Evolutionary conservation across 495 filamentous ascomycete genomes (phyloP).

Genomic region (Daldinia caldariorum): DNA sequence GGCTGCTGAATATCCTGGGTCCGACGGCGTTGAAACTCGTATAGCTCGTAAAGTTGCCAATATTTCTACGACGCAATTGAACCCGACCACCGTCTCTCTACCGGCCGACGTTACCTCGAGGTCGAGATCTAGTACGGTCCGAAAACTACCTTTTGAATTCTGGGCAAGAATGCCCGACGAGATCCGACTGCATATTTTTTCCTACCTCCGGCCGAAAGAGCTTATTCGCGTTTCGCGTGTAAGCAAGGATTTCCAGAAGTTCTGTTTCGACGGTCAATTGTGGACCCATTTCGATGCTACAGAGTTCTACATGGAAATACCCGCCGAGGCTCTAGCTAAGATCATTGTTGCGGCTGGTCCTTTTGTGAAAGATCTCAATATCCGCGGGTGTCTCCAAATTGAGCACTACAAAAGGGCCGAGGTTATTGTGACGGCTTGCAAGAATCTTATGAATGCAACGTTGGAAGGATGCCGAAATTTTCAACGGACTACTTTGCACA

Average conservation of each 20-base stretch:
- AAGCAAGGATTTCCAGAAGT: slow-evolving; percentile 80
- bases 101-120: slow-evolving; percentile 66
- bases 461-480: slow-evolving; percentile 91
- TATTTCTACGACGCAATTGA: slow-evolving; percentile 35
- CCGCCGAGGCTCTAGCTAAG: slow-evolving; percentile 81
- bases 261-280: slow-evolving; percentile 95
- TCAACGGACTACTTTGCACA: slow-evolving; percentile 75
- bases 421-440: slow-evolving; percentile 79
- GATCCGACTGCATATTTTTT: slow-evolving; percentile 79
- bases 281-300: slow-evolving; percentile 88
- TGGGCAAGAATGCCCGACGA: slow-evolving; percentile 86
- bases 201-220: slow-evolving; percentile 80
- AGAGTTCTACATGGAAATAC: slow-evolving; percentile 86
- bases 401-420: slow-evolving; percentile 80
- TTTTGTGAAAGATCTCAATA: slow-evolving; percentile 89
- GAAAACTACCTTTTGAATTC: slow-evolving; percentile 68
- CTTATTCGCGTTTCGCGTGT: slow-evolving; percentile 83
- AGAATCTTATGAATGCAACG: slow-evolving; percentile 85
- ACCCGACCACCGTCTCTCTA: slow-evolving; percentile 65
- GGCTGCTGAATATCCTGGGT: slow-evolving; percentile 49
- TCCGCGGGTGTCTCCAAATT: slow-evolving; percentile 70
- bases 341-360: slow-evolving; percentile 87
- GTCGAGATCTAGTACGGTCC: slow-evolving; percentile 46
- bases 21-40: slow-evolving; percentile 50
- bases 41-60: slow-evolving; percentile 50